Percentiles rank a stretch among this genome's conserved stretches.
Conservation (phyloP, 371 early-diverging fungal genomes). For the Apophysomyces trapeziformis region DNA sequence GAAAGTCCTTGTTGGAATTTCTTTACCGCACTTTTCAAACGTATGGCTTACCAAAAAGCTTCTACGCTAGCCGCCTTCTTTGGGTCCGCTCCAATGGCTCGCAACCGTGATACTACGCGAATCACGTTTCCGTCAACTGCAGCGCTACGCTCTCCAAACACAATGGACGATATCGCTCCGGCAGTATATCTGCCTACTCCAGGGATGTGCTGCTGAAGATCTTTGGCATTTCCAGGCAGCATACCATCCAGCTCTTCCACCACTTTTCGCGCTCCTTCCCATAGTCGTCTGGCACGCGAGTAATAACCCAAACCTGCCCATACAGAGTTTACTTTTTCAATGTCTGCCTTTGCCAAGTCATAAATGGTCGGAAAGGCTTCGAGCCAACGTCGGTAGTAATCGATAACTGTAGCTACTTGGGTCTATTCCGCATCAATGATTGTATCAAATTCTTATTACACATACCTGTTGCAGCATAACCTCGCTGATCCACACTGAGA, state of each 20-base stretch:
- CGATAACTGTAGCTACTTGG: constrained; percentile 76
- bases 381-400: constrained; percentile 81
- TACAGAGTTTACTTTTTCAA: constrained; percentile 71
- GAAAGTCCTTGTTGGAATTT: background rate
- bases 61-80: constrained; percentile 63
- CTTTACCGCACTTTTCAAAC: background rate
- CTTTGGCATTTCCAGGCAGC: constrained; percentile 61
- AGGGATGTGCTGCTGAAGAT: constrained; percentile 66
- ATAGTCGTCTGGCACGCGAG: constrained; percentile 73
- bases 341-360: constrained; percentile 68
- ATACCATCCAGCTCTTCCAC: constrained; percentile 58
- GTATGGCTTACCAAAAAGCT: constrained; percentile 59
- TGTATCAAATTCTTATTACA: background rate
- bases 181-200: constrained; percentile 75
- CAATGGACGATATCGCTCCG: constrained; percentile 80
- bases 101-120: constrained; percentile 71
- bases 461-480: constrained; percentile 83
- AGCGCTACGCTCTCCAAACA: constrained; percentile 64
- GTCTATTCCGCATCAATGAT: constrained; percentile 41
- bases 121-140: constrained; percentile 87
- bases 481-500: constrained; percentile 78
- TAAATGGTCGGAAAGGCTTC: constrained; percentile 74
- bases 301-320: constrained; percentile 91
- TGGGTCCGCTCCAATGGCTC: constrained; percentile 75
- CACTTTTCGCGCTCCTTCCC: constrained; percentile 73